Conservation (phyloP, 148 eudicot species). For the Heliamphora exappendiculata region DNA sequence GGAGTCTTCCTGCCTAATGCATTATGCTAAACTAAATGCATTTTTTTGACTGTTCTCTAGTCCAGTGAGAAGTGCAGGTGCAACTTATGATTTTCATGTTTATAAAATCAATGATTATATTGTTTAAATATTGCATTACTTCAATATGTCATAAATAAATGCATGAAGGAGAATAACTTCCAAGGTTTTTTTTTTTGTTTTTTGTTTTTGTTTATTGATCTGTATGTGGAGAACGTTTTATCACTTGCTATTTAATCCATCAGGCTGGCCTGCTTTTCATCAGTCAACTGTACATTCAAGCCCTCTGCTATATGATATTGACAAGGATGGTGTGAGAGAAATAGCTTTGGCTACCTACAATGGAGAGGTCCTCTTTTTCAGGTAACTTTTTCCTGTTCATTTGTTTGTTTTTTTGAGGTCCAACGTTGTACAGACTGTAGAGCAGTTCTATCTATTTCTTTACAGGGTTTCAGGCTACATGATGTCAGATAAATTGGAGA, state of each 20-base stretch:
- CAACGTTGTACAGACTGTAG: background rate
- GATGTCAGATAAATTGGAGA: conserved; percentile 90
- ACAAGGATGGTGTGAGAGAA: conserved; percentile 97
- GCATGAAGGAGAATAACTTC: background rate
- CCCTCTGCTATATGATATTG: conserved; percentile 93
- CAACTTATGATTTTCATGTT: too few species aligned
- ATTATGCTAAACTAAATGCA: background rate
- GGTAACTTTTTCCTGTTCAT: conserved; percentile 30
- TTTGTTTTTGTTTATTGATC: background rate
- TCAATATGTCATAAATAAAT: background rate
- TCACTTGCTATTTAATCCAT: conserved; percentile 13
- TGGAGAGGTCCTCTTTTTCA: conserved; percentile 94
- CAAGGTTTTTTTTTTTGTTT: background rate
- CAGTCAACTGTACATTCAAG: conserved; percentile 96
- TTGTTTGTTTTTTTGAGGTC: background rate
- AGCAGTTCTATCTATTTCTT: conserved; percentile 3
- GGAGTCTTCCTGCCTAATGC: background rate
- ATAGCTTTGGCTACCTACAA: conserved; percentile 92
- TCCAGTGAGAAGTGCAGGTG: background rate
- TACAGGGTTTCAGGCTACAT: conserved; percentile 87
- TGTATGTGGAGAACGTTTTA: conserved; percentile 7
- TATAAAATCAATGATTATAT: background rate
- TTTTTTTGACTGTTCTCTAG: background rate
- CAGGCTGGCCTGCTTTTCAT: conserved; percentile 99
- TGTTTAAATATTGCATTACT: background rate